These are phyloP conservation scores for Cyberlindnera euphorbiae DNA, from an alignment of 805 yeast species.

Conservation along the genomic window DNA sequence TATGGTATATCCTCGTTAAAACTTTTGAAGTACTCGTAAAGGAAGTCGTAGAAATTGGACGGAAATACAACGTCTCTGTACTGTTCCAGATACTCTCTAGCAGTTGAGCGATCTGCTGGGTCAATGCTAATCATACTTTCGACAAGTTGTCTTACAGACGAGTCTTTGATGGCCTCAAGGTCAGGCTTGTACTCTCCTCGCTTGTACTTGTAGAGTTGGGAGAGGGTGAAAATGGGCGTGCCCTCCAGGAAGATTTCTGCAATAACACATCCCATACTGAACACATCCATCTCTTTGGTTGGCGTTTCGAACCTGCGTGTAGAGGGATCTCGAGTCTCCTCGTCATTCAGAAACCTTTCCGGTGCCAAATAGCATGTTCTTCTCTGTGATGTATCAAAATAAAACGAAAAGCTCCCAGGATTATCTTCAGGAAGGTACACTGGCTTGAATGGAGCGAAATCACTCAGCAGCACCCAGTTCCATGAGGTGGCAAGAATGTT, in stretches of 20 bases:
- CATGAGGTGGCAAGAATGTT: slow-evolving; percentile 82
- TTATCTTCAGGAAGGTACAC: slow-evolving; percentile 83
- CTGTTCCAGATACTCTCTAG: slow-evolving; percentile 46
- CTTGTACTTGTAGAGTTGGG: slow-evolving; percentile 82
- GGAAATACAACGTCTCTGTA: slow-evolving; percentile 59
- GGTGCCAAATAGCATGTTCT: slow-evolving; percentile 92
- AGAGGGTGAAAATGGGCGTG: slow-evolving; percentile 75
- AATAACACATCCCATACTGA: slow-evolving; percentile 80
- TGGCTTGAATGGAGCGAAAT: slow-evolving; percentile 85
- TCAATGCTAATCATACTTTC: slow-evolving; percentile 57
- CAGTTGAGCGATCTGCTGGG: slow-evolving; percentile 55
- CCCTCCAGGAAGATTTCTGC: slow-evolving; percentile 90
- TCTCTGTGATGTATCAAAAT: slow-evolving; percentile 85
- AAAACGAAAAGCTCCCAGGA: slow-evolving; percentile 87
- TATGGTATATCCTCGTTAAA: slow-evolving; percentile 25
- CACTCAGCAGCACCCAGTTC: slow-evolving; percentile 81
- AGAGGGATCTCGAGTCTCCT: slow-evolving; percentile 14
- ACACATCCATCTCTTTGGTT: slow-evolving; percentile 72
- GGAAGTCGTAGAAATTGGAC: slow-evolving; percentile 56
- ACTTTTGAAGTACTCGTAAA: slow-evolving; percentile 60
- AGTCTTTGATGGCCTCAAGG: slow-evolving; percentile 49
- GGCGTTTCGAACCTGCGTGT: slow-evolving; percentile 28
- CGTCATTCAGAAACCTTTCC: slow-evolving; percentile 58
- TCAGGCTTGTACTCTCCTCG: slow-evolving; percentile 64
- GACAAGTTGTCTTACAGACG: slow-evolving; percentile 49